Percentiles rank a stretch among this genome's conserved stretches.
These are phyloP conservation scores for Basipetospora sp. DNA, from an alignment of 2,329 filamentous ascomycete species.

Conservation along the genomic window DNA sequence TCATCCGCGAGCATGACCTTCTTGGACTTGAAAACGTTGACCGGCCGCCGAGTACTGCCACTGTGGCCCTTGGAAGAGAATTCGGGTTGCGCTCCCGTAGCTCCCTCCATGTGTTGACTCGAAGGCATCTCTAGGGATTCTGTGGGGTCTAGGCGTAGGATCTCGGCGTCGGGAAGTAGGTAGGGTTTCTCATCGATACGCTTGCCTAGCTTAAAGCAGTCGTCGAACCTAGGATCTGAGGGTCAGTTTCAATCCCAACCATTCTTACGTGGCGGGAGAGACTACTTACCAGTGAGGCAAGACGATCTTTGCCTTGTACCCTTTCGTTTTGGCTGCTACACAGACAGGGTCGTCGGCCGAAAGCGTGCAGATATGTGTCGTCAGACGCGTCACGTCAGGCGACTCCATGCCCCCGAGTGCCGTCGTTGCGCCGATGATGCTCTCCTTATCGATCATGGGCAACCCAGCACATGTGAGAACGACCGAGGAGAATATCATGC, in stretches of 20 bases:
- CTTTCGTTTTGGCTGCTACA: constrained; percentile 45
- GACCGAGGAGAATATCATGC: constrained; percentile 77
- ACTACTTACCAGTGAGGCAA: constrained; percentile 69
- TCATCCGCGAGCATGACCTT: constrained; percentile 65
- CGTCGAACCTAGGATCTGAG: constrained; percentile 59
- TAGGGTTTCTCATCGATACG: constrained; percentile 84
- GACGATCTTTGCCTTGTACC: constrained; percentile 64
- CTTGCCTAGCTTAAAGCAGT: constrained; percentile 84
- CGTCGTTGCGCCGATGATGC: constrained; percentile 76
- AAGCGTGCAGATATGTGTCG: constrained; percentile 81
- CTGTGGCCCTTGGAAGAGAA: constrained; percentile 29
- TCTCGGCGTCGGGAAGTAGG: constrained; percentile 68
- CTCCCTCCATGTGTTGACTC: constrained; percentile 51
- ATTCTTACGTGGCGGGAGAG: background rate
- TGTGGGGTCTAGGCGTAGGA: constrained; percentile 46
- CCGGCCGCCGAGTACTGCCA: constrained; percentile 31
- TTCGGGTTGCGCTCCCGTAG: constrained; percentile 36
- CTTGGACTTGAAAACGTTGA: constrained; percentile 63
- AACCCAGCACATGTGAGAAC: constrained; percentile 72
- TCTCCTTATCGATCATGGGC: constrained; percentile 74
- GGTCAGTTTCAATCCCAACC: no score
- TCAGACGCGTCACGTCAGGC: constrained; percentile 53
- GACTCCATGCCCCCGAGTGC: constrained; percentile 78
- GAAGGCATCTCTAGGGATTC: constrained; percentile 40
- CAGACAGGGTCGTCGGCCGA: constrained; percentile 62